phyloP scores from a whole-genome alignment of 805 yeast genomes.

The Cyberlindnera misumaiensis region DNA sequence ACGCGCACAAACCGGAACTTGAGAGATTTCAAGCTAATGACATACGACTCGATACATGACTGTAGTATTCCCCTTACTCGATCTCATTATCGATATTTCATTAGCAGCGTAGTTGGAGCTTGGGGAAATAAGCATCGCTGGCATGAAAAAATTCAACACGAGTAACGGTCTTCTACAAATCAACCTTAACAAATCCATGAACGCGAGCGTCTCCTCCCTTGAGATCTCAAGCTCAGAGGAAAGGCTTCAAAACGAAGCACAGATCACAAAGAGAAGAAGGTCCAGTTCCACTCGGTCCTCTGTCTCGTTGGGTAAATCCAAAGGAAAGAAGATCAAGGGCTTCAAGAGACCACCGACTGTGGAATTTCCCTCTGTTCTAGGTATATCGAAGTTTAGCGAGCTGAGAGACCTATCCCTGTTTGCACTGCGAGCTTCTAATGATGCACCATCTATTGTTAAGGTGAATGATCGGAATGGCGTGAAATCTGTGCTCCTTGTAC shows the following conservation, averaged over 20 bases:
- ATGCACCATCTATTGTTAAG: conserved; percentile 40
- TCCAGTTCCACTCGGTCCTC: conserved; percentile 17
- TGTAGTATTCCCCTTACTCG: no score
- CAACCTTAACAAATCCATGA: not conserved
- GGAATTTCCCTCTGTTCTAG: not conserved
- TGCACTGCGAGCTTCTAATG: conserved; percentile 23
- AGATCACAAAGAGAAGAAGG: conserved; percentile 19
- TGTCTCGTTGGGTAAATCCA: not conserved
- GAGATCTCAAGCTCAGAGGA: conserved; percentile 2
- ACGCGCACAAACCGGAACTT: no score
- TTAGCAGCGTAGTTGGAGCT: no score
- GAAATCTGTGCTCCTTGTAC: conserved; percentile 47
- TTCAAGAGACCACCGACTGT: conserved; percentile 23
- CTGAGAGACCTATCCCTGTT: conserved; percentile 24
- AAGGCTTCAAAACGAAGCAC: not conserved
- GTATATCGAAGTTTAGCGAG: conserved; percentile 10
- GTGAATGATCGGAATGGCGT: conserved; percentile 42
- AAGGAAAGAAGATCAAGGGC: conserved; percentile 28
- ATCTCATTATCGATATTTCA: no score
- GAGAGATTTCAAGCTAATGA: no score
- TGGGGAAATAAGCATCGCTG: no score
- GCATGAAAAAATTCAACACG: no score
- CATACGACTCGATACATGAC: no score
- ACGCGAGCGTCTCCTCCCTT: conserved; percentile 1
- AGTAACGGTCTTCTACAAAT: not conserved